Percentiles rank a stretch among this genome's conserved stretches.
Evolutionary conservation across 164 flowering plant species (phyloP).

Genomic region (Magnolia kwangsiensis): DNA sequence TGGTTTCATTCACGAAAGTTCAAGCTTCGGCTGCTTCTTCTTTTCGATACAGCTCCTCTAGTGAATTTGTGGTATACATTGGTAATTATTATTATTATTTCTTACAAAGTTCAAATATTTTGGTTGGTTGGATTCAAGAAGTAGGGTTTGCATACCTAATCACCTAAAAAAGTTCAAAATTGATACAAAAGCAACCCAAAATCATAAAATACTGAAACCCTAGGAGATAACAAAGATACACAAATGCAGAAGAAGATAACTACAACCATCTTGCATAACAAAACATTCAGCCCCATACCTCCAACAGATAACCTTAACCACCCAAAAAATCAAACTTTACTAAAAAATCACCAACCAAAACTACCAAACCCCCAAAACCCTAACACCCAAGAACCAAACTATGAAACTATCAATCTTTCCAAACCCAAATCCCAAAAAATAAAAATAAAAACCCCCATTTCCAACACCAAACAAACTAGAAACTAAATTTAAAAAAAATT

Average conservation of each 20-base stretch:
- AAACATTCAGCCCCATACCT: not conserved
- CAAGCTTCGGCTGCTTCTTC: not conserved
- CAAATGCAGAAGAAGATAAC: not conserved
- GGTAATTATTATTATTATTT: not conserved
- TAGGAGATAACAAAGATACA: too few species aligned
- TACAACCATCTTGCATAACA: not conserved
- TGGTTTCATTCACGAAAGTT: not conserved
- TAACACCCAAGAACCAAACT: not conserved
- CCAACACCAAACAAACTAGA: too few species aligned
- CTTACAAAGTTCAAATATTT: not conserved
- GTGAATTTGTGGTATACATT: not conserved
- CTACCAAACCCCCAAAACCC: conserved; percentile 3
- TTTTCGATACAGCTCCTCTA: not conserved
- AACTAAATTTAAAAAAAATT: too few species aligned
- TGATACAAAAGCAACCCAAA: too few species aligned
- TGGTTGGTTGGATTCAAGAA: not conserved
- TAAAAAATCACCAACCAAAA: not conserved
- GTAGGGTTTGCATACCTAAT: not conserved
- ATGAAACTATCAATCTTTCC: not conserved
- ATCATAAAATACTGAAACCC: too few species aligned
- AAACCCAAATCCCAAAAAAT: not conserved
- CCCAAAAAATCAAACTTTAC: not conserved
- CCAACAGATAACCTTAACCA: not conserved
- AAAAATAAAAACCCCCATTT: not conserved
- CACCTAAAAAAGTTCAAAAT: not conserved